Evolutionary conservation across 768 basidiomycete genomes (phyloP).

Genomic region (Tulasnella sp.): DNA sequence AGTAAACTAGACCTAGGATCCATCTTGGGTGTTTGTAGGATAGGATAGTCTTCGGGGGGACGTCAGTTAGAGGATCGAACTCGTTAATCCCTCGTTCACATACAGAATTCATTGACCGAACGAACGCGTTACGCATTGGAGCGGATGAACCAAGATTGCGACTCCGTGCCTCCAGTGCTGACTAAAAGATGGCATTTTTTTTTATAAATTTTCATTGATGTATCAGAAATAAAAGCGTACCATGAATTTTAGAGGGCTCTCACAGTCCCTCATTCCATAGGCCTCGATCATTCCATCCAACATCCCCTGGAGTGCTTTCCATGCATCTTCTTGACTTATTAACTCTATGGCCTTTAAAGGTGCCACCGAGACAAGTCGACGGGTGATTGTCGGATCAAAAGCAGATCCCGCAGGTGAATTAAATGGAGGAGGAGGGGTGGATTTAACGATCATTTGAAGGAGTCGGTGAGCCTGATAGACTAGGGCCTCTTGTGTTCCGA

Average conservation of each 20-base stretch:
- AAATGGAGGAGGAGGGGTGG: neutral
- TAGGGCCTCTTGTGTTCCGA: neutral
- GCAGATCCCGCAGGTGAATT: slow-evolving; percentile 16
- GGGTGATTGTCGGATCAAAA: slow-evolving; percentile 21
- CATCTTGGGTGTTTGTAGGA: neutral
- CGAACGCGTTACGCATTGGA: neutral
- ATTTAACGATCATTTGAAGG: neutral
- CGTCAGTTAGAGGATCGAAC: neutral
- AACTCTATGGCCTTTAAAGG: slow-evolving; percentile 22
- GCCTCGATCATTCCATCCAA: slow-evolving; percentile 17
- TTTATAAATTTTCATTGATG: too few species aligned
- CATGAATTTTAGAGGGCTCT: slow-evolving; percentile 4
- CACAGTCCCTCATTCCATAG: neutral
- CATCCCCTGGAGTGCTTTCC: slow-evolving; percentile 13
- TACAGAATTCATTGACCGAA: neutral
- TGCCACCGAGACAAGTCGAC: slow-evolving; percentile 23
- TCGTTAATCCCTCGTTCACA: too few species aligned
- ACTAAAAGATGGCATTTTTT: too few species aligned
- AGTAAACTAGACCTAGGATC: neutral
- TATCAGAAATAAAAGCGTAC: too few species aligned
- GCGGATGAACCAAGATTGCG: too few species aligned
- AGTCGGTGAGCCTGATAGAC: slow-evolving; percentile 3
- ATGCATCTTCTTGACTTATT: slow-evolving; percentile 14
- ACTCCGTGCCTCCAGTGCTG: too few species aligned
- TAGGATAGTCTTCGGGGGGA: neutral